Base-by-base conservation (phyloP, 2,329 filamentous ascomycete genomes). In the Pyrenophora graminea region DNA sequence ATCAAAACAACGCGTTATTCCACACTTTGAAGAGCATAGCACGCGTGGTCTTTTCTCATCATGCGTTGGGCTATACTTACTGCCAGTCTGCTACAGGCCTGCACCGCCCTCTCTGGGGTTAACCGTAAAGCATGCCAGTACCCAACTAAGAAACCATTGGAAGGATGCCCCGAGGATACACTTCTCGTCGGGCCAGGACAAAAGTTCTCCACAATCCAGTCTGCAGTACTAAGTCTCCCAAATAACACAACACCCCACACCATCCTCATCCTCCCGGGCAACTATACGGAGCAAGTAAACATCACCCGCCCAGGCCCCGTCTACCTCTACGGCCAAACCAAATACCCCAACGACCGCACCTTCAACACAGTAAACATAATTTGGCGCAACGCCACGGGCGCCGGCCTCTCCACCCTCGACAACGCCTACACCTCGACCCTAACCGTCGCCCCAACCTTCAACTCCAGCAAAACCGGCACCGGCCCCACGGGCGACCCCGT, bases 261-360 rank as follows among this genome's bases (percentile, higher is more conserved):
- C 15, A 86, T 88, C 58, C 77, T 88, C 10, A 80, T 88, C 39
- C 78, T 80, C 0, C 76, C 83, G 0, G 85, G 85, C 0, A 78
- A 77, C 52, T 88, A 88, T 61, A 81, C 74, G 1, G 85, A 87
- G 62, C 84, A 86, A 69, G 71, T 88, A 53, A 88, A 88, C 57
- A 76, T 88, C 52, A 88, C 85, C 3, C 82, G 85, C 1, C 69
- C 74, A 1, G 84, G 81, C 0, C 84, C 85, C 0, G 72, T 87
- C 6, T 85, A 83, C 23, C 75, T 88, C 6, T 76, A 87, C 0
- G 85, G 85, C n/a, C 77, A 83, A 54, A 83, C 80, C 1, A 79
- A 77, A 2, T 59, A 67, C 2, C 78, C 80, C 3, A 76, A 77
- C 12, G 74, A 79, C 47, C 74, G 79, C 6, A 70, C 71, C 33